Conservation (phyloP, 202 grass and related monocot species). For the Panicum virgatum region DNA sequence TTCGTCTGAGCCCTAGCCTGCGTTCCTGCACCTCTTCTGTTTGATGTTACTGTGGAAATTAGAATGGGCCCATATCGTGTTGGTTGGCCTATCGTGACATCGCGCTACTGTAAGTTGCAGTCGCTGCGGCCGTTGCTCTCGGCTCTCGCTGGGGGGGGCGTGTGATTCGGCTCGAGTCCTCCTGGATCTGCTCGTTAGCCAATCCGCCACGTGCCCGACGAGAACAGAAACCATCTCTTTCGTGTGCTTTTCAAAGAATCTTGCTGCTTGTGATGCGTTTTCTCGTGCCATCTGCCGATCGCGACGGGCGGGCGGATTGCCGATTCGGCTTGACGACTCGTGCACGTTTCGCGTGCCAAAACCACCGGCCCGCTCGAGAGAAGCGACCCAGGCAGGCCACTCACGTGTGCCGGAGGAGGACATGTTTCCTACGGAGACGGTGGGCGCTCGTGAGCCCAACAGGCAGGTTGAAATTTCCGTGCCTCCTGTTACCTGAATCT, state of each 20-base stretch:
- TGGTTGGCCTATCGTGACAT: neutral
- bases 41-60: too few species aligned
- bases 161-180: neutral
- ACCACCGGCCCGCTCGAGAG: neutral
- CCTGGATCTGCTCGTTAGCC: neutral
- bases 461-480: neutral
- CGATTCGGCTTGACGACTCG: neutral
- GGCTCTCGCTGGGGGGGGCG: neutral
- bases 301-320: neutral
- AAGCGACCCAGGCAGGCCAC: constrained; percentile 2
- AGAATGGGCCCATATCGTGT: too few species aligned
- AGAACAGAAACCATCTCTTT: neutral
- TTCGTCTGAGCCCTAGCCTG: too few species aligned
- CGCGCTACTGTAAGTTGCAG: neutral
- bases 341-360: neutral
- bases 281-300: neutral
- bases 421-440: neutral
- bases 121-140: neutral
- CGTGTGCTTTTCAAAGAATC: neutral
- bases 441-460: neutral
- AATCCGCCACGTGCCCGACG: neutral
- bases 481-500: neutral
- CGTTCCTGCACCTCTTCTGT: too few species aligned
- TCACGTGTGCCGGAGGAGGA: too few species aligned
- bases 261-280: neutral